phyloP scores from a whole-genome alignment of 2,329 filamentous ascomycete species.

The Penicillium sp. region DNA sequence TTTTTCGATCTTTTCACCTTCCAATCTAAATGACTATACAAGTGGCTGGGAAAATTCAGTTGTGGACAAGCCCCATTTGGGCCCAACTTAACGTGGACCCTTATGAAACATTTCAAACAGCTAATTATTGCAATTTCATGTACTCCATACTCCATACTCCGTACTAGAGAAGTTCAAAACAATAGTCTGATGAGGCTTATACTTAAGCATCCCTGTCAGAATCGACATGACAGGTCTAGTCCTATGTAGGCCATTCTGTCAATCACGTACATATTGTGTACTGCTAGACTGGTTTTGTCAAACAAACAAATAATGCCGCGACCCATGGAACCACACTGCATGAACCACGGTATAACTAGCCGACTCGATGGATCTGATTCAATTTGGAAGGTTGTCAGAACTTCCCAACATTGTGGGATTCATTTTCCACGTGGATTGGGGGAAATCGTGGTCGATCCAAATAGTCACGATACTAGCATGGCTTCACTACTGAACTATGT shows the following conservation, averaged over 20 bases:
- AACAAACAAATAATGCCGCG: background rate
- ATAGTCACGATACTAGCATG: background rate
- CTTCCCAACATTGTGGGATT: background rate
- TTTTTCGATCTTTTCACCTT: no score
- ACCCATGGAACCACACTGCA: background rate
- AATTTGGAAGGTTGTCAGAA: background rate
- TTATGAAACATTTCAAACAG: background rate
- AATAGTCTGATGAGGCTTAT: no score
- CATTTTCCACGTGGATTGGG: constrained; percentile 7
- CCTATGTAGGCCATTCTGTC: background rate
- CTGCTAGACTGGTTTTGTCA: background rate
- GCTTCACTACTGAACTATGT: background rate
- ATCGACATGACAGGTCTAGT: background rate
- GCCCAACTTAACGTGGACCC: background rate
- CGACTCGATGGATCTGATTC: background rate
- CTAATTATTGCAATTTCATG: no score
- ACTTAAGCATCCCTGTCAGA: no score
- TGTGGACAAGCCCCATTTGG: background rate
- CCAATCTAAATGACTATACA: background rate
- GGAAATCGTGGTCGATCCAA: background rate
- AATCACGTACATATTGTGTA: background rate
- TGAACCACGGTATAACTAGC: background rate
- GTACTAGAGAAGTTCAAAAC: background rate
- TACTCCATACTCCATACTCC: background rate
- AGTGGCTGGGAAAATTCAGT: constrained; percentile 1